Evolutionary conservation across 768 basidiomycete genomes (phyloP).

Genomic region (Clitopilus passeckerianus): DNA sequence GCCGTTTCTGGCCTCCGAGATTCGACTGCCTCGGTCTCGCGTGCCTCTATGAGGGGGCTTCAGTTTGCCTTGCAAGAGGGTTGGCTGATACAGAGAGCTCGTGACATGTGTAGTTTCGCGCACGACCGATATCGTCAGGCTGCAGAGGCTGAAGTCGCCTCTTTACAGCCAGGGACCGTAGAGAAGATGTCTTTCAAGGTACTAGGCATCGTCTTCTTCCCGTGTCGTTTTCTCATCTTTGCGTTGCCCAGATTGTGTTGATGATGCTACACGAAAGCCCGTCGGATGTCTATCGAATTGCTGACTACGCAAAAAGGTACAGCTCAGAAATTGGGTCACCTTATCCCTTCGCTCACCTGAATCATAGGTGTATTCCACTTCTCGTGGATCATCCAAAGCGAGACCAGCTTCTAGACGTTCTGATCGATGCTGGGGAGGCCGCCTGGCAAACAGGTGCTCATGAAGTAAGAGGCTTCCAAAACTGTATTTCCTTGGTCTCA

Average conservation of each 20-base stretch:
- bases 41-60: constrained; percentile 62
- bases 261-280: constrained; percentile 66
- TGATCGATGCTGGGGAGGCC: constrained; percentile 67
- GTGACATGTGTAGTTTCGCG: constrained; percentile 74
- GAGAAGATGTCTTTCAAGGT: constrained; percentile 72
- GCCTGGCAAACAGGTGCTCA: constrained; percentile 72
- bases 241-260: constrained; percentile 48
- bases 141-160: constrained; percentile 53
- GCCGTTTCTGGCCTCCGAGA: constrained; percentile 44
- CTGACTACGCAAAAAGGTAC: constrained; percentile 64
- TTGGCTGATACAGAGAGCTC: constrained; percentile 66
- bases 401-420: constrained; percentile 53
- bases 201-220: constrained; percentile 9
- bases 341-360: neutral
- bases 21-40: constrained; percentile 33
- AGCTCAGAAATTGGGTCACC: constrained; percentile 5
- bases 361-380: constrained; percentile 52
- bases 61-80: constrained; percentile 67
- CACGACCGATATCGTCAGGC: constrained; percentile 76
- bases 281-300: constrained; percentile 62
- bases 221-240: constrained; percentile 3
- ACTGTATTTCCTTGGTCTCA: neutral
- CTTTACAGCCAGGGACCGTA: constrained; percentile 40
- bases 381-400: constrained; percentile 57
- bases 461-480: constrained; percentile 39